Conservation (phyloP, 2,329 filamentous ascomycete genomes). For the Aspergillus puulaauensis region DNA sequence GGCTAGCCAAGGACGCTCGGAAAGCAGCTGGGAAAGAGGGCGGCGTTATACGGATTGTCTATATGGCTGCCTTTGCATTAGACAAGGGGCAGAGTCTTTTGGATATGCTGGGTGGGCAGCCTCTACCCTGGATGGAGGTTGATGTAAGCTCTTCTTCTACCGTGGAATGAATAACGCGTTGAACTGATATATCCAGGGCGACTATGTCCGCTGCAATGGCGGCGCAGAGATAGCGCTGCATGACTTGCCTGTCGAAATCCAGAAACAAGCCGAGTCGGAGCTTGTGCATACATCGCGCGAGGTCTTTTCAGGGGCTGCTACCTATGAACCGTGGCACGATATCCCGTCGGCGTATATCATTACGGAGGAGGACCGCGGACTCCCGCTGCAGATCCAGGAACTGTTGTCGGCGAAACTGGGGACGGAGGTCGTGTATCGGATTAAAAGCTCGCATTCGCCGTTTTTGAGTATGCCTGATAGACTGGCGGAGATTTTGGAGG, state of each 20-base stretch:
- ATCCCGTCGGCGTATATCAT: conserved; percentile 37
- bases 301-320: conserved; percentile 26
- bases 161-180: no score
- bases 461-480: conserved; percentile 41
- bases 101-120: conserved; percentile 25
- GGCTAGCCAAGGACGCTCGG: conserved; percentile 24
- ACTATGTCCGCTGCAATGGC: conserved; percentile 16
- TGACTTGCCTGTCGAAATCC: conserved; percentile 26
- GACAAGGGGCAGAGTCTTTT: conserved; percentile 33
- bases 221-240: conserved; percentile 25
- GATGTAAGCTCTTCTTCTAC: conserved; percentile 15
- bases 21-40: conserved; percentile 24
- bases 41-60: conserved; percentile 31
- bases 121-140: conserved; percentile 21
- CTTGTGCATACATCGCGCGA: conserved; percentile 26
- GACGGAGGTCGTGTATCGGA: conserved; percentile 29
- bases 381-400: conserved; percentile 33
- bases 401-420: conserved; percentile 28
- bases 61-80: conserved; percentile 37
- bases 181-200: conserved; percentile 6
- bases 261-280: conserved; percentile 21
- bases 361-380: conserved; percentile 36
- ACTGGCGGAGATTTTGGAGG: conserved; percentile 32
- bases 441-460: conserved; percentile 42
- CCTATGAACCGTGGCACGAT: conserved; percentile 33